These are phyloP conservation scores for Ricinus communis DNA, from an alignment of 345 rosid genomes.

Conservation along the genomic window DNA sequence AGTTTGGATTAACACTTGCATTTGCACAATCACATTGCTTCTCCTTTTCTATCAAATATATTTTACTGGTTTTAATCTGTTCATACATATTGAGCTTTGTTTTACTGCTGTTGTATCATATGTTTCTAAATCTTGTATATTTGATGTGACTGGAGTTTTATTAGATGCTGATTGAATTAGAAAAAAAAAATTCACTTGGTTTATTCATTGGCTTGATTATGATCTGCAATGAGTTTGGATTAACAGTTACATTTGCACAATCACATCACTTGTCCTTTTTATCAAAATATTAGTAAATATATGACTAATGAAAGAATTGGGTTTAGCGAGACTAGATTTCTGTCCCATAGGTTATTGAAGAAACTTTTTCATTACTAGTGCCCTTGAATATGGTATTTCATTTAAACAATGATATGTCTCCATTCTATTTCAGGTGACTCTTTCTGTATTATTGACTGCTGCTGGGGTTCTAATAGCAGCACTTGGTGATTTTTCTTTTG, in stretches of 20 bases:
- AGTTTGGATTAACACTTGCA: background rate
- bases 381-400: background rate
- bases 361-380: background rate
- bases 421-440: conserved; percentile 61
- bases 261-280: background rate
- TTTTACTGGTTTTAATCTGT: background rate
- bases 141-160: background rate
- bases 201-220: background rate
- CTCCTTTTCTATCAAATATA: too few relatives aligned
- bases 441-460: conserved; percentile 81
- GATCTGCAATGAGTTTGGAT: background rate
- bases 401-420: conserved; percentile 12
- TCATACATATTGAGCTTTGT: background rate
- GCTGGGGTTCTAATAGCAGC: conserved; percentile 91
- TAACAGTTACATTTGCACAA: background rate
- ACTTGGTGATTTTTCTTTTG: conserved; percentile 91
- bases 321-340: background rate
- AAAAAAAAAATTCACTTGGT: background rate
- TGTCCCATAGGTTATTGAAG: background rate
- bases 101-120: background rate
- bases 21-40: too few relatives aligned
- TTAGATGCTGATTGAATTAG: background rate
- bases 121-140: background rate
- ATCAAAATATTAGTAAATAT: background rate
- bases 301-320: background rate